Base-by-base conservation (phyloP, 2,329 filamentous ascomycete species). In the Ploettnerulaceae sp. region DNA sequence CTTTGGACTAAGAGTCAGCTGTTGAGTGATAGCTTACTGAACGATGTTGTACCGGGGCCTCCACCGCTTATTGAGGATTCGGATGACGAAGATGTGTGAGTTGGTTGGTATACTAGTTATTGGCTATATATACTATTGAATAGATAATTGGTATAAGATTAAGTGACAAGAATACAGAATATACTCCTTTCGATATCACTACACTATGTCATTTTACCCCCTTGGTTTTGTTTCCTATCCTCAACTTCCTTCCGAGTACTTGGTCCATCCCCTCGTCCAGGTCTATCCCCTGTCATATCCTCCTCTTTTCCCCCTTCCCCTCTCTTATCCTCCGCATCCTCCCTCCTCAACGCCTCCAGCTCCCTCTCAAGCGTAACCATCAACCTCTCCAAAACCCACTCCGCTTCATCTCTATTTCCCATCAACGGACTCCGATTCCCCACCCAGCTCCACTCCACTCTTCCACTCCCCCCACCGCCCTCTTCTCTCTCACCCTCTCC, bases 381-480 rank as follows among this genome's bases (percentile, higher is more conserved):
- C 41, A 89, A 63, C 49, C 77, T 72, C 49, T 87, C 80, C 31
- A 89, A 63, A 26, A 89, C 78, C 85, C 85, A 89, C 61, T 87
- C 78, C 11, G 79, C 75, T 66, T 89, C 85, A 46, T 77, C 76
- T 58, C 80, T 75, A 37, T 74, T 73, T 3, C 82, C 77, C 77
- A 88, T 82, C 9, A 89, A 69, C 3, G 85, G 85, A 54, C 80
- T 86, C 11, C 76, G 69, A 36, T 78, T 73, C 0, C 82, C 84
- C 1, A 89, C 73, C 86, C 86, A 90, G 25, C 82, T 86, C 84
- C 85, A 89, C 52, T 72, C 65, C 8, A 62, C 52, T 32, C 66
- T 59, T 32, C 64, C 61, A 2, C 61, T 35, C 2, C 31, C 57
- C 2, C 65, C 56, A 28, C 38, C 9, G 57, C 41, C 46, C 2